phyloP scores from a whole-genome alignment of 2,329 filamentous ascomycete species.

The Exophiala aquamarina region DNA sequence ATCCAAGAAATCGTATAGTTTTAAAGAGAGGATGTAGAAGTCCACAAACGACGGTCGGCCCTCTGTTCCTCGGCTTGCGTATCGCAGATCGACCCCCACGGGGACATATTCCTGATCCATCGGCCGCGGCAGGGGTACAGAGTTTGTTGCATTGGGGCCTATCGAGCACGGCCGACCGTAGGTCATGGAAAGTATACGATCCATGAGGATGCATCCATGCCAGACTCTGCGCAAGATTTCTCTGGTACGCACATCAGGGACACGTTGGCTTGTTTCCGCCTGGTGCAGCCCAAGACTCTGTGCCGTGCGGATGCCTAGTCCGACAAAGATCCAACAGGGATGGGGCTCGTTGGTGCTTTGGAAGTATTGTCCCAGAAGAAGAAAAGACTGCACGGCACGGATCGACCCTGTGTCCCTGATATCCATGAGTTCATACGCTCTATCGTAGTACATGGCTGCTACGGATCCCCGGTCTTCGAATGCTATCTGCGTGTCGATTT shows the following conservation, averaged over 20 bases:
- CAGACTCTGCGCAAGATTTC: constrained; percentile 31
- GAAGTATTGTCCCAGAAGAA: constrained; percentile 51
- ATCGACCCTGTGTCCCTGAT: constrained; percentile 46
- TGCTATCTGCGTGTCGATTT: constrained; percentile 43
- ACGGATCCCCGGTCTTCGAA: constrained; percentile 42
- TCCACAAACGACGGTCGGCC: constrained; percentile 26
- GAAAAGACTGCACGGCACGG: constrained; percentile 47
- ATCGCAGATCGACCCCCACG: constrained; percentile 15
- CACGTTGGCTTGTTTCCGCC: constrained; percentile 36
- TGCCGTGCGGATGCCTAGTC: constrained; percentile 47
- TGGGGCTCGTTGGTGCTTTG: constrained; percentile 51
- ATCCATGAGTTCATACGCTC: constrained; percentile 44
- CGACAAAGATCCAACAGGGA: constrained; percentile 52
- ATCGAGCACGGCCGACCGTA: constrained; percentile 40
- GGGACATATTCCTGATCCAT: constrained; percentile 9
- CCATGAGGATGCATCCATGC: constrained; percentile 40
- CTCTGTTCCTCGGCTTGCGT: constrained; percentile 29
- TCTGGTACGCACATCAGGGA: constrained; percentile 30
- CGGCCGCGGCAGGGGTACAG: constrained; percentile 31
- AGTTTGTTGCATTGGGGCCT: constrained; percentile 29
- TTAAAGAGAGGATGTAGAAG: constrained; percentile 32
- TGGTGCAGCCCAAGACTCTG: constrained; percentile 49
- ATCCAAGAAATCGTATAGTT: constrained; percentile 38
- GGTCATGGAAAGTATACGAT: constrained; percentile 38
- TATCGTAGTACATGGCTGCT: constrained; percentile 43